Percentiles rank a stretch among this genome's conserved stretches.
phyloP scores from a whole-genome alignment of 352 stramenopile genomes.

The Pythium insidiosum region DNA sequence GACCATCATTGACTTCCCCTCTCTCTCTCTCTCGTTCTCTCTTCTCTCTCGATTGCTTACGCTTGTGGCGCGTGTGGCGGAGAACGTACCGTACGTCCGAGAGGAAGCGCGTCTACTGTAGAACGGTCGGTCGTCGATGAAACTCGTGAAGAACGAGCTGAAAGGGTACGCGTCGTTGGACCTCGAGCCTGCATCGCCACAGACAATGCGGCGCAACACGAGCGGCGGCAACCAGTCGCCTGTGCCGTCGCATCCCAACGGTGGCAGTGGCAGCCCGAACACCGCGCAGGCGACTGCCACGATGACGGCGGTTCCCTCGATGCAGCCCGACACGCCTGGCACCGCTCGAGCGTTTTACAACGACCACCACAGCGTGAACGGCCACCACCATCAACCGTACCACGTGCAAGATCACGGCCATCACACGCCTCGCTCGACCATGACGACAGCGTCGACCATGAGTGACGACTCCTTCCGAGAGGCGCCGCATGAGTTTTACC shows the following conservation, averaged over 20 bases:
- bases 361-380: background rate
- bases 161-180: conserved; percentile 71
- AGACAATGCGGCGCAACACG: conserved; percentile 18
- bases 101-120: background rate
- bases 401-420: no score
- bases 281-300: no score
- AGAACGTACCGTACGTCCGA: background rate
- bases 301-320: no score
- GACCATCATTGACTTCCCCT: no score
- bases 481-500: conserved; percentile 26
- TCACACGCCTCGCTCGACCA: no score
- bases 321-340: conserved; percentile 14
- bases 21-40: no score
- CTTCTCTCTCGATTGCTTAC: conserved; percentile 2
- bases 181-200: conserved; percentile 40
- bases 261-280: no score
- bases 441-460: no score
- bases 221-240: no score
- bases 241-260: no score
- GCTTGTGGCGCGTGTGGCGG: conserved; percentile 1
- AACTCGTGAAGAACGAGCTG: conserved; percentile 64
- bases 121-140: conserved; percentile 25
- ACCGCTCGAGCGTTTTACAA: conserved; percentile 16
- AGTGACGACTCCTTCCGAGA: conserved; percentile 4
- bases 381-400: background rate